Conservation (phyloP, 1,139 yeast species). For the Meyerozyma elateridarum region DNA sequence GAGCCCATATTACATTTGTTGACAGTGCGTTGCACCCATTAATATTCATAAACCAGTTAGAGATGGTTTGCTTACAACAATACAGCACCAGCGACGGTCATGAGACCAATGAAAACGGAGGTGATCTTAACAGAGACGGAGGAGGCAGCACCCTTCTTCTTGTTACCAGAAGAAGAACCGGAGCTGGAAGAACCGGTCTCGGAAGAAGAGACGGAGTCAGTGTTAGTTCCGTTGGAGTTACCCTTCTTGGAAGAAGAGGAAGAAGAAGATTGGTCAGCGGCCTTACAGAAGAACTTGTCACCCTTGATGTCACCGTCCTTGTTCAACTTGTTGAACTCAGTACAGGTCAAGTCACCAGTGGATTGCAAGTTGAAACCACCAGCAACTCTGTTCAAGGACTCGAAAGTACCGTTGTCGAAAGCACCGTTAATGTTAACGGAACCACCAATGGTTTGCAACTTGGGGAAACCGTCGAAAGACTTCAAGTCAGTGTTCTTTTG, state of each 20-base stretch:
- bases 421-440: constrained; percentile 78
- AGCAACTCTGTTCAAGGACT: constrained; percentile 66
- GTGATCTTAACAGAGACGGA: constrained; percentile 36
- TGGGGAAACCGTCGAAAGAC: constrained; percentile 67
- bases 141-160: constrained; percentile 26
- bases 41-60: constrained; percentile 2
- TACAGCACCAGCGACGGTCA: constrained; percentile 61
- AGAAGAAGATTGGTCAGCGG: constrained; percentile 58
- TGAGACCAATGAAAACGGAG: constrained; percentile 54
- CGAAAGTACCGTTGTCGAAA: constrained; percentile 75
- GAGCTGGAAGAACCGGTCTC: constrained; percentile 24
- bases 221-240: constrained; percentile 21
- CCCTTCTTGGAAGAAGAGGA: constrained; percentile 40
- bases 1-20: neutral
- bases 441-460: constrained; percentile 75
- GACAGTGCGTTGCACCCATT: constrained; percentile 4
- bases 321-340: constrained; percentile 63
- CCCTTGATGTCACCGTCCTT: constrained; percentile 80
- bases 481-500: constrained; percentile 74
- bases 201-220: constrained; percentile 24
- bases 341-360: constrained; percentile 73
- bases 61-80: constrained; percentile 42
- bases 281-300: constrained; percentile 81
- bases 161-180: constrained; percentile 20
- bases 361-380: constrained; percentile 91